phyloP scores from a whole-genome alignment of 2,329 filamentous ascomycete species.

The Aspergillus ochraceus region DNA sequence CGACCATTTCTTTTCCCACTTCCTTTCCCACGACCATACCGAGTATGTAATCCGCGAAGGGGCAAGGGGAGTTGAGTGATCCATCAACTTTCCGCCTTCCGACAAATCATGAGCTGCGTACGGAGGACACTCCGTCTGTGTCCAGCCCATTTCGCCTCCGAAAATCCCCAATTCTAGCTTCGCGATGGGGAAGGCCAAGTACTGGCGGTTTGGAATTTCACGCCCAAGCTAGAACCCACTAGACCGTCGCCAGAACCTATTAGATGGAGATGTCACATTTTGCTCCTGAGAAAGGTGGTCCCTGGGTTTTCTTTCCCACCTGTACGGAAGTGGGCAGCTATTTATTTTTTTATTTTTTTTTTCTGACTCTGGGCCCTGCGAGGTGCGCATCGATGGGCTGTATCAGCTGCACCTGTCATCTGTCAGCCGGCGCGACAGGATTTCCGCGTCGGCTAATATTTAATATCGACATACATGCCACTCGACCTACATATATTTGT shows the following conservation, averaged over 20 bases:
- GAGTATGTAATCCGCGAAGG: not conserved
- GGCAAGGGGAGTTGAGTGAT: slow-evolving; percentile 5
- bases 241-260: slow-evolving; percentile 30
- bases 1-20: not conserved
- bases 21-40: slow-evolving; percentile 3
- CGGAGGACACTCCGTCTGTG: no score
- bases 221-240: slow-evolving; percentile 33
- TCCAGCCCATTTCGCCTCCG: not conserved
- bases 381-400: not conserved
- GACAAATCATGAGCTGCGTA: slow-evolving; percentile 9
- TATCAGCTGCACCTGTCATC: slow-evolving; percentile 7
- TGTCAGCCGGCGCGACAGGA: slow-evolving; percentile 5
- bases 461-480: not conserved
- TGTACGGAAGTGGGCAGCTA: not conserved
- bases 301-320: not conserved
- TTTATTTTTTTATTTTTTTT: not conserved
- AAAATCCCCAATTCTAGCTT: slow-evolving; percentile 11
- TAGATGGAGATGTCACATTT: slow-evolving; percentile 26
- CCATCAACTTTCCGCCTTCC: slow-evolving; percentile 5
- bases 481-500: no score
- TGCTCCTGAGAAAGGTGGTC: slow-evolving; percentile 4
- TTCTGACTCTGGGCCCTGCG: no score
- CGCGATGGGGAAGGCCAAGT: slow-evolving; percentile 13
- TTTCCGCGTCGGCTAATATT: slow-evolving; percentile 1
- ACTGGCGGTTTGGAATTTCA: slow-evolving; percentile 19